Percentiles rank a stretch among this genome's conserved stretches.
Conservation (phyloP, 1,139 yeast species). For the Diutina ranongensis region DNA sequence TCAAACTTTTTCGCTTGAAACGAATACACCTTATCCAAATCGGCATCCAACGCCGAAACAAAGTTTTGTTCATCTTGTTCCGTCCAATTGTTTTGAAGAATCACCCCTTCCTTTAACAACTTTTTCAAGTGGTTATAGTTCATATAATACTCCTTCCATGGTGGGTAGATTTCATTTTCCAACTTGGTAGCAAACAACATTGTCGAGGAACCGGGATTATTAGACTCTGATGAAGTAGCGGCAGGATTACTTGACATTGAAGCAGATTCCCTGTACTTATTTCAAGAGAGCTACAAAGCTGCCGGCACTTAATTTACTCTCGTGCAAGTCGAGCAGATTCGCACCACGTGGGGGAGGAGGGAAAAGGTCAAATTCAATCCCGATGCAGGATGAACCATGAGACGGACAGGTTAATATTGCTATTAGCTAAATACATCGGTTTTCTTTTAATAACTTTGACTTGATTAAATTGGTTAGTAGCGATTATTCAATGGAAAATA, state of each 20-base stretch:
- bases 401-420: not conserved
- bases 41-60: slow-evolving; percentile 71
- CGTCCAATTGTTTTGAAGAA: slow-evolving; percentile 29
- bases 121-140: slow-evolving; percentile 71
- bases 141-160: slow-evolving; percentile 82
- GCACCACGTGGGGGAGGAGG: not conserved
- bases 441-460: too few species aligned
- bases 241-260: not conserved
- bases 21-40: slow-evolving; percentile 85
- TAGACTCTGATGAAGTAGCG: not conserved
- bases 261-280: too few species aligned
- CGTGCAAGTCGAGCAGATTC: too few species aligned
- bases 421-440: too few species aligned
- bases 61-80: slow-evolving; percentile 63
- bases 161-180: slow-evolving; percentile 69
- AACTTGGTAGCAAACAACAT: slow-evolving; percentile 86
- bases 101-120: slow-evolving; percentile 68
- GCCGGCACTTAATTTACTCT: not conserved
- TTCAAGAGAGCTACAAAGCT: not conserved
- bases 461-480: too few species aligned
- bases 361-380: not conserved
- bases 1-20: slow-evolving; percentile 70
- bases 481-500: too few species aligned
- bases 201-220: not conserved
- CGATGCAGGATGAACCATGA: not conserved